These are phyloP conservation scores for Dryadomyces sulphureus DNA, from an alignment of 2,329 filamentous ascomycete genomes.

Conservation along the genomic window DNA sequence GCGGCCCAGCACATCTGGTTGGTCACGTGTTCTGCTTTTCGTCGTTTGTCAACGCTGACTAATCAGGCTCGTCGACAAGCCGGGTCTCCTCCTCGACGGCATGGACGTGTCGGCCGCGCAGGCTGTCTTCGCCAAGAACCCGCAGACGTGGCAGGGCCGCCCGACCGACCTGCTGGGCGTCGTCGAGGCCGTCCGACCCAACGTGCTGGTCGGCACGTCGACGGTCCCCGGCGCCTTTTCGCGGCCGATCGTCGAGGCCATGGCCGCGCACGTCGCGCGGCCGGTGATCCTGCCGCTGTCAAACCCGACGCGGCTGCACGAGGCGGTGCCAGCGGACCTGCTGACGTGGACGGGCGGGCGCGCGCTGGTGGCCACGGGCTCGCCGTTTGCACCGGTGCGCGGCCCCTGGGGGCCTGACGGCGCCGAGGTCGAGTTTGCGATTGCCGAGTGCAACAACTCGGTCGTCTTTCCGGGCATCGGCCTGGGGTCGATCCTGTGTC, in stretches of 20 bases:
- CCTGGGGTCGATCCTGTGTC: conserved; percentile 59
- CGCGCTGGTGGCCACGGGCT: conserved; percentile 69
- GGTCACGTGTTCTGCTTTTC: not conserved
- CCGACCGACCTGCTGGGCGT: conserved; percentile 48
- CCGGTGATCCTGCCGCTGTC: conserved; percentile 74
- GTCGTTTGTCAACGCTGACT: not conserved
- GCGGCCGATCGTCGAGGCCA: conserved; percentile 55
- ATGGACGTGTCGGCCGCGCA: conserved; percentile 46
- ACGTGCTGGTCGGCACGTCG: conserved; percentile 73
- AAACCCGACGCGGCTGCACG: conserved; percentile 73
- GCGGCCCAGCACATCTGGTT: conserved; percentile 68
- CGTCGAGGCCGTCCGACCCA: conserved; percentile 56
- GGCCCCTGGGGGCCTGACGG: conserved; percentile 36
- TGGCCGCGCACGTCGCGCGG: conserved; percentile 56
- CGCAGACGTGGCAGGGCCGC: conserved; percentile 45
- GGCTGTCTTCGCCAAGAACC: conserved; percentile 47
- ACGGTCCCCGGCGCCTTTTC: conserved; percentile 67
- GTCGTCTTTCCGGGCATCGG: conserved; percentile 79
- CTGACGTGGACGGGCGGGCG: conserved; percentile 65
- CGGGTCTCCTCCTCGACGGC: conserved; percentile 55
- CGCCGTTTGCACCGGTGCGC: conserved; percentile 63
- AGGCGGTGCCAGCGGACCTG: conserved; percentile 64
- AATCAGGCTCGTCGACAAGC: conserved; percentile 63
- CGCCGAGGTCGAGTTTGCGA: conserved; percentile 26
- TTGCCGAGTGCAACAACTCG: conserved; percentile 79